Percentiles rank a stretch among this genome's conserved stretches.
These are phyloP conservation scores for Phoma sp. DNA, from an alignment of 2,329 filamentous ascomycete genomes.

Conservation along the genomic window DNA sequence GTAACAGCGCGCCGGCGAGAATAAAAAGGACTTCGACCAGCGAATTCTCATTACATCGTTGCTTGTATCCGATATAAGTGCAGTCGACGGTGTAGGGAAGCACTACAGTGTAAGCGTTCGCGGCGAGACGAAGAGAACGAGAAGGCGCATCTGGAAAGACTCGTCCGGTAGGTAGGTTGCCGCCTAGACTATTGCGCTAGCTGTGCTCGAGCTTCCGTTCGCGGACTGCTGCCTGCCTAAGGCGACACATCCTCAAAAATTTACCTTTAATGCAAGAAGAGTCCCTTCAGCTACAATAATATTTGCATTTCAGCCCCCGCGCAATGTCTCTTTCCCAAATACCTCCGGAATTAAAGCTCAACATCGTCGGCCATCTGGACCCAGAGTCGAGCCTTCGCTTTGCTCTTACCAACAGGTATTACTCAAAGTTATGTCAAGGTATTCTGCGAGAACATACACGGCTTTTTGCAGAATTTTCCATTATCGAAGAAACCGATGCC, in stretches of 20 bases:
- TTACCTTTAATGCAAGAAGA: not conserved
- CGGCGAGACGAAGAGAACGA: too few relatives aligned
- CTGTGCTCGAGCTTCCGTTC: not conserved
- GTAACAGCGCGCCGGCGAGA: too few relatives aligned
- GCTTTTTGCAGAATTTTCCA: conserved; percentile 10
- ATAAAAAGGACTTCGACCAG: too few relatives aligned
- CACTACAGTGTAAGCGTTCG: too few relatives aligned
- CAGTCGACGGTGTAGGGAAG: too few relatives aligned
- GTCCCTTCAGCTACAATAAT: too few relatives aligned
- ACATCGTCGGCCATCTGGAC: conserved; percentile 18
- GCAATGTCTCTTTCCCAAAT: conserved; percentile 18
- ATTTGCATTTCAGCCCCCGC: not conserved
- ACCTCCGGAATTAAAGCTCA: conserved; percentile 20
- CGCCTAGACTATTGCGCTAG: too few relatives aligned
- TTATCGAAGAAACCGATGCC: conserved; percentile 1
- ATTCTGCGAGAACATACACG: conserved; percentile 14
- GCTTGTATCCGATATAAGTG: too few relatives aligned
- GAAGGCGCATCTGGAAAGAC: too few relatives aligned
- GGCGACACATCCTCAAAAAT: not conserved
- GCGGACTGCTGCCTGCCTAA: not conserved
- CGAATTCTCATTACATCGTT: too few relatives aligned
- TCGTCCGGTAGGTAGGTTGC: too few relatives aligned
- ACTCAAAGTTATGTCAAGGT: conserved; percentile 6
- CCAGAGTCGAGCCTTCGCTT: conserved; percentile 19
- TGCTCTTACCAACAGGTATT: conserved; percentile 21